A percentile compares a stretch with the other conserved stretches of the same genome.
Evolutionary conservation across 768 basidiomycete genomes (phyloP).

Genomic region (Strobilomyces dryophilus): DNA sequence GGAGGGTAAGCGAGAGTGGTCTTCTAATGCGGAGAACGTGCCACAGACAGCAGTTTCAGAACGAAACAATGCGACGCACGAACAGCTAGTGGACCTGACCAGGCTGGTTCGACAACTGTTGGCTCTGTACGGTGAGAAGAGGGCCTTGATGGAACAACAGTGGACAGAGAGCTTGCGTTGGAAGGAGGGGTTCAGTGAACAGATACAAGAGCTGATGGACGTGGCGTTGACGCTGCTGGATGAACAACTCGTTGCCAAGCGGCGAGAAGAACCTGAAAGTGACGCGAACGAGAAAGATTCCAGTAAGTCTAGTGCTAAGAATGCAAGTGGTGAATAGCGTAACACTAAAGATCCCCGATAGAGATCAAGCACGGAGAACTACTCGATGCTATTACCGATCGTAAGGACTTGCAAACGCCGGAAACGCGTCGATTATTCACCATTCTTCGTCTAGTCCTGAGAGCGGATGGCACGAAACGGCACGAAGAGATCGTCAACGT

Average conservation of each 20-base stretch:
- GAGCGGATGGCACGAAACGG: constrained; percentile 53
- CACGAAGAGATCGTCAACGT: constrained; percentile 58
- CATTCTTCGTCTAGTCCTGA: constrained; percentile 34
- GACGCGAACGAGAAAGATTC: neutral
- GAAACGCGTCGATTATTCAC: neutral
- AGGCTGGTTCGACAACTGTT: constrained; percentile 61
- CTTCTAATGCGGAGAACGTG: neutral
- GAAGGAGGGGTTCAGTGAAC: neutral
- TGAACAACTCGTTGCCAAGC: neutral
- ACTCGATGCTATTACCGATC: neutral
- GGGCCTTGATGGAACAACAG: neutral
- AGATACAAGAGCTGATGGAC: neutral
- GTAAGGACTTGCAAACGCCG: neutral
- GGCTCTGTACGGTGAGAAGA: constrained; percentile 20
- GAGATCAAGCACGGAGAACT: neutral
- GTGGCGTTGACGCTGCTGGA: neutral
- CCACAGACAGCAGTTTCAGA: neutral
- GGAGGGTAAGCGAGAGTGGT: neutral
- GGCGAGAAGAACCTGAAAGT: neutral
- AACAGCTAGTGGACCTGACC: constrained; percentile 58
- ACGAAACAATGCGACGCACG: constrained; percentile 45
- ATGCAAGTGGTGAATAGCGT: neutral
- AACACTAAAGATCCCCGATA: neutral
- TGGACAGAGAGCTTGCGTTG: neutral
- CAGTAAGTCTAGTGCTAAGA: neutral